These are phyloP conservation scores for Endogone sp. DNA, from an alignment of 192 early-diverging fungal species.

Conservation along the genomic window DNA sequence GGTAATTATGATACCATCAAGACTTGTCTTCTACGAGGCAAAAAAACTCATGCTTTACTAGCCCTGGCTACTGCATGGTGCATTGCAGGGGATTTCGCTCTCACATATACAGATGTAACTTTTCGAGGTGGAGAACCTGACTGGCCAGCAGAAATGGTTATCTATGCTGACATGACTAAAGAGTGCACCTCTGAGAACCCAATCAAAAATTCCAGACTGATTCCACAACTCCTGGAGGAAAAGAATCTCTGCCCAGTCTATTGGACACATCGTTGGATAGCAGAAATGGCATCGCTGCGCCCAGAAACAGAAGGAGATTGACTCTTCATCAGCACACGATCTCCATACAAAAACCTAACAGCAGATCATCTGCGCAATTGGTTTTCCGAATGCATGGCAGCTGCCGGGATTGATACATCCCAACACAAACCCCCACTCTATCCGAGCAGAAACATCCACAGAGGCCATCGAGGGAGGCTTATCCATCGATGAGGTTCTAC, in stretches of 20 bases:
- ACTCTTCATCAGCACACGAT: neutral
- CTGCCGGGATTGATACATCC: neutral
- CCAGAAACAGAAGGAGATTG: neutral
- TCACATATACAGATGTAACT: neutral
- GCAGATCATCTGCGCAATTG: conserved; percentile 4
- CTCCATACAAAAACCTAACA: conserved; percentile 1
- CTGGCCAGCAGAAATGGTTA: neutral
- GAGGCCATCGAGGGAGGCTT: neutral
- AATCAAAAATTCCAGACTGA: neutral
- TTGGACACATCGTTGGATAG: neutral
- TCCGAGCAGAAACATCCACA: neutral
- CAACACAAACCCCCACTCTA: conserved; percentile 3
- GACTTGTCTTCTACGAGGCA: neutral
- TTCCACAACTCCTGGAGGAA: conserved; percentile 2
- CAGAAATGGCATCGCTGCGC: neutral
- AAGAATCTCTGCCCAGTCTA: conserved; percentile 5
- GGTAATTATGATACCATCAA: too few species aligned
- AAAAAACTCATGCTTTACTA: conserved; percentile 5
- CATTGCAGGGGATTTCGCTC: neutral
- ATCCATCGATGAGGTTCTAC: conserved; percentile 7
- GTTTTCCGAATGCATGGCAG: conserved; percentile 1
- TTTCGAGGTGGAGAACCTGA: conserved; percentile 1
- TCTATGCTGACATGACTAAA: neutral
- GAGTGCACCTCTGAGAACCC: neutral
- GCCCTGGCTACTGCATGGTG: neutral